phyloP scores from a whole-genome alignment of 371 early-diverging fungal genomes.

The Synchytrium microbalum region DNA sequence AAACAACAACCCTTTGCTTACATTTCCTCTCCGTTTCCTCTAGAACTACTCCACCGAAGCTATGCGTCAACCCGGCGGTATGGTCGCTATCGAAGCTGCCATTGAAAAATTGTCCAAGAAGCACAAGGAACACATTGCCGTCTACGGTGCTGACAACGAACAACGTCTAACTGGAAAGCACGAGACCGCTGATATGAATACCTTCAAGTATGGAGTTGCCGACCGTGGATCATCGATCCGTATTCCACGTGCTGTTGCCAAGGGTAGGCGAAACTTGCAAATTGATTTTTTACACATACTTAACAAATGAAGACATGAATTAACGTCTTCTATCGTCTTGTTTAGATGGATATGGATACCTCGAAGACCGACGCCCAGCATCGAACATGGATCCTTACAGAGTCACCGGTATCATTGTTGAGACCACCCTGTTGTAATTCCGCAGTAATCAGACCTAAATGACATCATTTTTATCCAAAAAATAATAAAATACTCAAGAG shows the following conservation, averaged over 20 bases:
- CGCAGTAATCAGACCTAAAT: too few relatives aligned
- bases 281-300: too few relatives aligned
- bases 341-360: conserved; percentile 5
- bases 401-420: conserved; percentile 50
- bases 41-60: conserved; percentile 51
- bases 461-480: too few relatives aligned
- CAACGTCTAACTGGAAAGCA: conserved; percentile 53
- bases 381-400: conserved; percentile 59
- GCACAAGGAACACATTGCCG: conserved; percentile 52
- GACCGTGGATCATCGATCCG: conserved; percentile 61
- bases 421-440: conserved; percentile 32
- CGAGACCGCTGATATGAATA: conserved; percentile 51
- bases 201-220: conserved; percentile 55
- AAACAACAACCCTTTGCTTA: too few relatives aligned
- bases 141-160: conserved; percentile 57
- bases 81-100: conserved; percentile 46
- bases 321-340: too few relatives aligned
- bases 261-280: too few relatives aligned
- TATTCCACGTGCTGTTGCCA: conserved; percentile 52
- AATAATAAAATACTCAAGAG: not conserved
- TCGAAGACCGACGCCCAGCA: conserved; percentile 37
- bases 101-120: conserved; percentile 45
- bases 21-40: too few relatives aligned
- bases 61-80: conserved; percentile 52
- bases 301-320: too few relatives aligned